Conservation (phyloP, 257 asterid genomes). For the Ehretia macrophylla region DNA sequence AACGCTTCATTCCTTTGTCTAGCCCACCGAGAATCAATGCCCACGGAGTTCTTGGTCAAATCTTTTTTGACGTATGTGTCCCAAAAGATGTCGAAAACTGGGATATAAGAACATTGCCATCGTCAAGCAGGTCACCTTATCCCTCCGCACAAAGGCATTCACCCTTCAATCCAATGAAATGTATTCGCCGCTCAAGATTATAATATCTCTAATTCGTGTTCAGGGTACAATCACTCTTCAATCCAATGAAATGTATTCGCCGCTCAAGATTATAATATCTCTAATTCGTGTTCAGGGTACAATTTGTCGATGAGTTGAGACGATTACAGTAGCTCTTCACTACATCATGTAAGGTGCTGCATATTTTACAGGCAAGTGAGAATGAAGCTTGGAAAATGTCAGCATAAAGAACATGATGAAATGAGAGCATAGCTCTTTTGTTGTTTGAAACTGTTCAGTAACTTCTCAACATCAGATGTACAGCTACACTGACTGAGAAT, state of each 20-base stretch:
- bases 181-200: constrained; percentile 81
- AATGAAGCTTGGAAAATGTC: too few species aligned
- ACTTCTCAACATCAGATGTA: too few species aligned
- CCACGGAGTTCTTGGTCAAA: constrained; percentile 79
- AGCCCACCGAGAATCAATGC: constrained; percentile 51
- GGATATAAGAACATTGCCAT: constrained; percentile 54
- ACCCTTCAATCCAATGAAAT: constrained; percentile 74
- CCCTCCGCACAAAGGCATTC: constrained; percentile 41
- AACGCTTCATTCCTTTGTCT: constrained; percentile 43
- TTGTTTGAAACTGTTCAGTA: too few species aligned
- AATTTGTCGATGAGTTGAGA: too few species aligned
- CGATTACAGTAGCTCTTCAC: too few species aligned
- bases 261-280: constrained; percentile 61
- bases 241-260: constrained; percentile 84
- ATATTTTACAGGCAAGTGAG: too few species aligned
- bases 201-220: constrained; percentile 17
- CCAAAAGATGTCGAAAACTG: constrained; percentile 81
- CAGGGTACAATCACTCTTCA: constrained; percentile 47
- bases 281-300: constrained; percentile 4
- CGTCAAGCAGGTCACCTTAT: constrained; percentile 17
- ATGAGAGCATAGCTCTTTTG: too few species aligned
- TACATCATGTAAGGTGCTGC: too few species aligned
- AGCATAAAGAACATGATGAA: too few species aligned
- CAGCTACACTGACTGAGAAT: too few species aligned
- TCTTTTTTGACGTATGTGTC: constrained; percentile 74